Evolutionary conservation across 2,329 filamentous ascomycete genomes (phyloP).

Genomic region (Chrysosporium keratinophilum): DNA sequence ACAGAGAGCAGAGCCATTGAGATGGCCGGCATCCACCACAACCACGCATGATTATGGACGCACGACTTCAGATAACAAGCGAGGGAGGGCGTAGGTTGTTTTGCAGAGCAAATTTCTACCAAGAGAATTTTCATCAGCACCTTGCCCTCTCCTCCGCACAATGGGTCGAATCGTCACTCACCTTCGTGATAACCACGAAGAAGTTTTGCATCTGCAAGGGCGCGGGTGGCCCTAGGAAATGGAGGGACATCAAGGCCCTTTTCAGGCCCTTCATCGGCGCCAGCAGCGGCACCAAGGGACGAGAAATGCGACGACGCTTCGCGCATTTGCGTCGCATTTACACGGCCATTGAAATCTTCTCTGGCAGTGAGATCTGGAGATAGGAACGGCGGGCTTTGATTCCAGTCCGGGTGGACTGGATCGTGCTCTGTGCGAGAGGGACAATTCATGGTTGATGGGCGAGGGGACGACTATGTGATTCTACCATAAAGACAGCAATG

Average conservation of each 20-base stretch:
- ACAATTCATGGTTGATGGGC: slow-evolving; percentile 40
- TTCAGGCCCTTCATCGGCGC: slow-evolving; percentile 9
- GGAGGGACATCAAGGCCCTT: slow-evolving; percentile 9
- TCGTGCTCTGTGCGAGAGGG: slow-evolving; percentile 45
- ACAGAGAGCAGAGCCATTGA: slow-evolving; percentile 2
- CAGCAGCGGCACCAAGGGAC: background rate
- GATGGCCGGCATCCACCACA: slow-evolving; percentile 12
- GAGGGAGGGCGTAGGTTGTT: background rate
- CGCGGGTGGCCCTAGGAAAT: background rate
- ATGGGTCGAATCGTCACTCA: background rate
- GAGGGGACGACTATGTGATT: too few relatives aligned
- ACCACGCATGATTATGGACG: background rate
- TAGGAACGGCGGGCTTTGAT: slow-evolving; percentile 45
- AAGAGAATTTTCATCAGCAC: background rate
- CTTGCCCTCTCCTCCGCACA: background rate
- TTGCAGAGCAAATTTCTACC: slow-evolving; percentile 16
- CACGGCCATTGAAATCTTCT: slow-evolving; percentile 47
- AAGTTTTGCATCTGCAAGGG: slow-evolving; percentile 15
- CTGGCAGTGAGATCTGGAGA: slow-evolving; percentile 43
- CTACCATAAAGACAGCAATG: background rate
- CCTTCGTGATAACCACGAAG: slow-evolving; percentile 15
- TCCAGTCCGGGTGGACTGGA: slow-evolving; percentile 40
- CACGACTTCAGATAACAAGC: slow-evolving; percentile 1
- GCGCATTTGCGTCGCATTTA: slow-evolving; percentile 40
- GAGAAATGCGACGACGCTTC: slow-evolving; percentile 12